Percentiles rank a stretch among this genome's conserved stretches.
phyloP scores from a whole-genome alignment of 108 stramenopile genomes.

The Chaetoceros tenuissimus region DNA sequence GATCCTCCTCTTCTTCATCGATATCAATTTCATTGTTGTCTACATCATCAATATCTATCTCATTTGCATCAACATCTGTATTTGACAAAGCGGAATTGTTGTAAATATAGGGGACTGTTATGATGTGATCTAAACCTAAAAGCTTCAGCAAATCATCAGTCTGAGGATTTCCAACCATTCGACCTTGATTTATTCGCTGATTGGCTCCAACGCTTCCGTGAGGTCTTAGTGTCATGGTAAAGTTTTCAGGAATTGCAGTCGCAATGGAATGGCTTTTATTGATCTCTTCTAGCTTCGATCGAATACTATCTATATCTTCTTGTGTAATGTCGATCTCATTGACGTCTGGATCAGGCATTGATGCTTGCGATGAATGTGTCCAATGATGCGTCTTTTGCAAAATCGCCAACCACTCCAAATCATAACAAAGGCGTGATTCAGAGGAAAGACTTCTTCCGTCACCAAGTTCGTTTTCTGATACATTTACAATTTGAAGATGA shows the following conservation, averaged over 20 bases:
- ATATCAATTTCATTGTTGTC: conserved; percentile 10
- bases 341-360: conserved; percentile 15
- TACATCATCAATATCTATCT: conserved; percentile 39
- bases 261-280: background rate
- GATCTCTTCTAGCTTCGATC: conserved; percentile 10
- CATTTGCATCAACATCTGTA: conserved; percentile 32
- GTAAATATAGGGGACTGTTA: conserved; percentile 58
- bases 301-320: conserved; percentile 35
- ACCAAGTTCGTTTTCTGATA: conserved; percentile 14
- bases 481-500: conserved; percentile 78
- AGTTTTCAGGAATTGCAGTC: conserved; percentile 43
- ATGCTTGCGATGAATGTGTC: conserved; percentile 20
- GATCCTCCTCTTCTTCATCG: conserved; percentile 11
- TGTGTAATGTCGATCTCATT: conserved; percentile 17
- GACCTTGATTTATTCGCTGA: background rate
- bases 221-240: conserved; percentile 48
- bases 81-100: background rate
- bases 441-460: conserved; percentile 1
- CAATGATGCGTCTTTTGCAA: conserved; percentile 63
- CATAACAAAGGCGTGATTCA: conserved; percentile 51
- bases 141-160: conserved; percentile 73
- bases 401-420: conserved; percentile 79
- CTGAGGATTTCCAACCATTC: conserved; percentile 85
- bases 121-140: conserved; percentile 67
- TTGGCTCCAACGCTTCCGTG: conserved; percentile 12